Evolutionary conservation across 352 stramenopile genomes (phyloP).

Genomic region (Pythium myriotylum): DNA sequence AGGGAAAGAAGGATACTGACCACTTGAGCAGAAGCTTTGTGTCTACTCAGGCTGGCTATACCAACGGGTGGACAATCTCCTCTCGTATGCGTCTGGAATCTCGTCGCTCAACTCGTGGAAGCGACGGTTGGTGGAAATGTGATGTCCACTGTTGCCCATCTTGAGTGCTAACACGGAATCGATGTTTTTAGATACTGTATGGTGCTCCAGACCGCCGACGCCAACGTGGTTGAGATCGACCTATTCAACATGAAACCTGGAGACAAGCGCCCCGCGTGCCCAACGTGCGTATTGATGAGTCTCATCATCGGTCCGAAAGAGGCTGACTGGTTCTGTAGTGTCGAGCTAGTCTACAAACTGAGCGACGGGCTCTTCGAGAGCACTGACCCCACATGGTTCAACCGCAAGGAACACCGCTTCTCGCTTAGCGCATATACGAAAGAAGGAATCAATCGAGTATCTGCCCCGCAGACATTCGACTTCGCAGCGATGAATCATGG

Average conservation of each 20-base stretch:
- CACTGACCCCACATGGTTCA: slow-evolving; percentile 64
- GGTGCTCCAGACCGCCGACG: slow-evolving; percentile 58
- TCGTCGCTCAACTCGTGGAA: slow-evolving; percentile 85
- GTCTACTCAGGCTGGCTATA: slow-evolving; percentile 84
- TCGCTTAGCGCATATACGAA: slow-evolving; percentile 66
- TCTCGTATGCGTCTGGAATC: slow-evolving; percentile 74
- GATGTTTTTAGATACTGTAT: slow-evolving; percentile 68
- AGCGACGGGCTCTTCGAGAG: slow-evolving; percentile 62
- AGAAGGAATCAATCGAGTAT: slow-evolving; percentile 59
- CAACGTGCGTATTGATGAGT: slow-evolving; percentile 36
- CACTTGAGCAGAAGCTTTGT: slow-evolving; percentile 59
- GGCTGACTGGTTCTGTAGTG: slow-evolving; percentile 15
- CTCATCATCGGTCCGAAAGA: background rate
- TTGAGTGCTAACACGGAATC: background rate
- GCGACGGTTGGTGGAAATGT: slow-evolving; percentile 49
- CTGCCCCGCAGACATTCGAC: slow-evolving; percentile 60
- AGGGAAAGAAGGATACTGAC: background rate
- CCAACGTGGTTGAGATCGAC: slow-evolving; percentile 75
- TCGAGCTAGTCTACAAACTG: slow-evolving; percentile 66
- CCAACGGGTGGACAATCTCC: slow-evolving; percentile 77
- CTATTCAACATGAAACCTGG: slow-evolving; percentile 79
- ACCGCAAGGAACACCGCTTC: slow-evolving; percentile 67
- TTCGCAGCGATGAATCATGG: slow-evolving; percentile 61
- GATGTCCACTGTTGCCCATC: background rate
- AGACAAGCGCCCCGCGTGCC: slow-evolving; percentile 67